Evolutionary conservation across 2,329 filamentous ascomycete species (phyloP), one percentile per base, ranked within the genome.

Genomic region (Nemania serpens): DNA sequence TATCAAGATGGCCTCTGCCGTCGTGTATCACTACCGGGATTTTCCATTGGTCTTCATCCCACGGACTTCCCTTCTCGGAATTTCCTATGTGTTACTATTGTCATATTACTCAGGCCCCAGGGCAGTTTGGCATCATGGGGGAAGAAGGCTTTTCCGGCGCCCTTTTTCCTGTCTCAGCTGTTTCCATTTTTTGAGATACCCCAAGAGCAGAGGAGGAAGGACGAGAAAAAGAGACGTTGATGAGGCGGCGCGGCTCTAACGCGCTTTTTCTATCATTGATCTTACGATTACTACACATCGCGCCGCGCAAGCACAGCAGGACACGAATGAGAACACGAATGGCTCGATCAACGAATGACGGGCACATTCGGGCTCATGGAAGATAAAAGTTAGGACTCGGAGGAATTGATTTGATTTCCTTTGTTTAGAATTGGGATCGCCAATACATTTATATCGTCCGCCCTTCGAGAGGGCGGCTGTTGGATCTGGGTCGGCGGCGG

Each of bases 121-220:
- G 70, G 70, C 70, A 70, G 64, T 65, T 64, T 67, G 65, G 69
- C 69, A 71, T 69, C 56, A 43, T 57, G 65, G 61, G 63, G 55
- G 64, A 61, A 67, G 56, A 70, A 65, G 65, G 65, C 63, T 67
- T 64, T 64, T 64, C 54, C 48, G 45, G 53, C 59, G 55, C 62
- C 66, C 61, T 68, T 68, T 69, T 71, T 68, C 61, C 68, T 64
- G 65, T 70, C 70, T 70, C 68, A 59, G 67, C 66, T 59, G 48
- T 66, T 71, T 69, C 65, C 63, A 62, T 67, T 68, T 69, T 66
- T 71, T 64, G 65, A 70, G 70, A 72, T 72, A 72, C 70, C 70
- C 70, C 67, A 58, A 61, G 64, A 62, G 59, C 64, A 59, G 64
- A 62, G 65, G 56, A 67, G 50, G 37, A 64, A 55, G 65, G 65